Evolutionary conservation across 345 rosid genomes (phyloP), one percentile per base, ranked within the genome.

Genomic region (Pugionium cornutum): DNA sequence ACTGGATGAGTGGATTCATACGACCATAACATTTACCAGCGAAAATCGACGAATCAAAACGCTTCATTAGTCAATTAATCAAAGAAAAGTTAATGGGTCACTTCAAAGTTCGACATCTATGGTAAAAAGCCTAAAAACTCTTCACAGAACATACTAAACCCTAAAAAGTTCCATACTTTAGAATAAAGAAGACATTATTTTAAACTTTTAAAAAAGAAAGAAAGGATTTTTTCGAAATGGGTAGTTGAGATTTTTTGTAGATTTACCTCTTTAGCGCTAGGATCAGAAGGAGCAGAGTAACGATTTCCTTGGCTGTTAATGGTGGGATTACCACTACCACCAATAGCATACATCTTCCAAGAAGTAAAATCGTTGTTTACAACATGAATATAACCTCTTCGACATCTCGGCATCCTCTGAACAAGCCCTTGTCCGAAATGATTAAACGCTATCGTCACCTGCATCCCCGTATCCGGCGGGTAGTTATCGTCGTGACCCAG

Each of bases 301-400:
- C 97, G 95, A 77, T 90, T 90, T 31, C 97, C 97, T 64, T 90
- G 97, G 41, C 97, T 90, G 39, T 90, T 90, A 59, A 88, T 86
- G 9, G 97, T 88, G 4, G 97, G 97, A 56, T 71, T 83, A 1
- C 84, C 97, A 70, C 97, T 90, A 11, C 97, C 95, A 27, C 97
- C 97, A 64, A 90, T 86, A 0, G 97, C 97, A 65, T 90, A 90
- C 92, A 90, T 90, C 70, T 86, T 77, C 97, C 97, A 90, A 3
- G 72, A 53, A 0, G 89, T 82, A 59, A 90, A 90, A 66, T 88
- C 90, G 29, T 90, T 90, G 54, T 90, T 90, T 3, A 86, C 97
- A 7, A 90, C 95, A 56, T 90, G 97, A 43, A 90, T 90, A 27
- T 90, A 90, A 1, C 97, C 97, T 10, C 81, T 77, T 35, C 97